Percentiles rank a stretch among this genome's conserved stretches.
These are phyloP conservation scores for Paecilomyces sp. DNA, from an alignment of 2,329 filamentous ascomycete species.

Conservation along the genomic window DNA sequence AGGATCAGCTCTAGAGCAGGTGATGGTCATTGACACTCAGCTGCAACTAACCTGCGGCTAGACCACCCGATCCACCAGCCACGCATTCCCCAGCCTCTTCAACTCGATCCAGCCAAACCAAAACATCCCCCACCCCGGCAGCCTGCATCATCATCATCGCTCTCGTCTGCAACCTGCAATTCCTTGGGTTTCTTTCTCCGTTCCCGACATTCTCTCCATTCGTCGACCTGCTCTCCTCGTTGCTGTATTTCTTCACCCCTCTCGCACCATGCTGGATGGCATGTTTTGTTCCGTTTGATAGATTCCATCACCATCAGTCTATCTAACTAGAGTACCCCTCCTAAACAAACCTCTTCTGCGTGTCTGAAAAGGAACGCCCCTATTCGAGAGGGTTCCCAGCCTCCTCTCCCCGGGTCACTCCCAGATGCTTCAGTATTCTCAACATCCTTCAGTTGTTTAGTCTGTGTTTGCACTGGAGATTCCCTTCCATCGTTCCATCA, in stretches of 20 bases:
- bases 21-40: too few relatives aligned
- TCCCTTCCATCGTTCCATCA: neutral
- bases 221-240: neutral
- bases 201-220: neutral
- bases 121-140: constrained; percentile 6
- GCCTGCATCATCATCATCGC: neutral
- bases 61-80: neutral
- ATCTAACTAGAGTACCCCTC: neutral
- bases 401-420: neutral
- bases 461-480: neutral
- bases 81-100: constrained; percentile 8
- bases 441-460: neutral
- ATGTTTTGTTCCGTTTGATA: neutral
- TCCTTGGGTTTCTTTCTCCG: constrained; percentile 1
- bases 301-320: neutral
- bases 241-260: neutral
- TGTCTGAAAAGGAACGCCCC: neutral
- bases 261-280: neutral
- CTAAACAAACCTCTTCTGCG: neutral
- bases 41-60: too few relatives aligned
- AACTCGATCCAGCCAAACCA: constrained; percentile 8
- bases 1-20: too few relatives aligned
- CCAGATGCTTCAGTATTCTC: neutral
- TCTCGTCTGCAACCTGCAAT: neutral
- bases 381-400: neutral